Percentiles rank a stretch among this genome's conserved stretches.
Evolutionary conservation across 208 protist genomes (phyloP).

Genomic region (Phytomonas sp.): DNA sequence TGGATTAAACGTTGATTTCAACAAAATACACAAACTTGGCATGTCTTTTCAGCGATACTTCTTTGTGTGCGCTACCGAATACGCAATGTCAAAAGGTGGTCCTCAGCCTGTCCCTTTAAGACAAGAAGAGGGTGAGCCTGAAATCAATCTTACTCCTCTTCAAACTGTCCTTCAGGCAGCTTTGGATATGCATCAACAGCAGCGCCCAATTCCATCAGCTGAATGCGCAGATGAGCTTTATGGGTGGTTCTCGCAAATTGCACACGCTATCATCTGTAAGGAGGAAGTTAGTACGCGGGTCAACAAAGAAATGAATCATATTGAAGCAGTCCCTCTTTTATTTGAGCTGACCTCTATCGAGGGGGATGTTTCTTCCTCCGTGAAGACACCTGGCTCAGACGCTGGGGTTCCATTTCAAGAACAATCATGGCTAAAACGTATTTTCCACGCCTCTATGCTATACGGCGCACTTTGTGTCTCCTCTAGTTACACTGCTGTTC

Average conservation of each 20-base stretch:
- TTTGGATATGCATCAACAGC: background rate
- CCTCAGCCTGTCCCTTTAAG: background rate
- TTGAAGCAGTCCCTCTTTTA: background rate
- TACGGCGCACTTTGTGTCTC: constrained; percentile 12
- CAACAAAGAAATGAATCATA: background rate
- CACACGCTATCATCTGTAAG: constrained; percentile 1
- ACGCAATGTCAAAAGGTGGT: background rate
- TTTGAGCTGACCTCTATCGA: background rate
- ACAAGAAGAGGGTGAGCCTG: background rate
- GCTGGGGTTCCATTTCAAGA: background rate
- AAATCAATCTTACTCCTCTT: background rate
- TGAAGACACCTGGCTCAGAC: background rate
- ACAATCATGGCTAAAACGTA: background rate
- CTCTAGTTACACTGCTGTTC: constrained; percentile 6
- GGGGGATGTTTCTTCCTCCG: background rate
- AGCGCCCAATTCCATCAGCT: background rate
- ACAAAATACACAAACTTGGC: background rate
- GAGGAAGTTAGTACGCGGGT: background rate
- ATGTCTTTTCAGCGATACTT: background rate
- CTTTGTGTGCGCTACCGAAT: background rate
- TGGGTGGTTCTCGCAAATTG: constrained; percentile 3
- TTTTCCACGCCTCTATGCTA: constrained; percentile 3
- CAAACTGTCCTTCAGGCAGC: constrained; percentile 1
- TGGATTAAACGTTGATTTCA: background rate
- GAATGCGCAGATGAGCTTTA: background rate